These are phyloP conservation scores for Debaryomyces fabryi DNA, from an alignment of 1,139 yeast species.

Conservation along the genomic window DNA sequence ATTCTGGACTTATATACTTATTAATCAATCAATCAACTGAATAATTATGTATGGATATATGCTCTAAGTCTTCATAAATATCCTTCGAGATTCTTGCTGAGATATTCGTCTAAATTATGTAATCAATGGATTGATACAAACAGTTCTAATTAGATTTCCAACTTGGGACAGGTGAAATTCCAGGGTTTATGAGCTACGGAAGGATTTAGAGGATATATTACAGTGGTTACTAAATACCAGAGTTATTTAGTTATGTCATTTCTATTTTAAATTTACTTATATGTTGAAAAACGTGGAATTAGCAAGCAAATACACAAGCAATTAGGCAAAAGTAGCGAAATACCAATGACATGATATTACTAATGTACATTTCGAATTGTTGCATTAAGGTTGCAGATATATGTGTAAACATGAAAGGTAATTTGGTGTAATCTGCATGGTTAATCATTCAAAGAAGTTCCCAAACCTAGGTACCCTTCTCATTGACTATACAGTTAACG, in stretches of 20 bases:
- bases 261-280: background rate
- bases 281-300: background rate
- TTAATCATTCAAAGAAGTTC: background rate
- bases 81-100: slow-evolving; percentile 6
- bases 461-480: background rate
- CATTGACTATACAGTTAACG: slow-evolving; percentile 1
- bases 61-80: background rate
- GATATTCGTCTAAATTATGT: background rate
- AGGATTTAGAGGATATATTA: background rate
- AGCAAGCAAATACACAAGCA: background rate
- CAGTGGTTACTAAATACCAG: background rate
- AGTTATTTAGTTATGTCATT: background rate
- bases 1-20: background rate
- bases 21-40: slow-evolving; percentile 6
- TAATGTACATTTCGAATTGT: background rate
- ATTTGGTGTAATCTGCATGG: too few relatives aligned
- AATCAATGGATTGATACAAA: background rate
- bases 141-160: background rate
- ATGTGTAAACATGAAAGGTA: too few relatives aligned
- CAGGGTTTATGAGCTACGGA: background rate
- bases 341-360: background rate
- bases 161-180: background rate
- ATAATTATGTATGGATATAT: background rate
- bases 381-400: background rate
- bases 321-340: background rate